These are phyloP conservation scores for Butyriboletus appendiculatus DNA, from an alignment of 1,284 basidiomycete genomes.

Conservation along the genomic window DNA sequence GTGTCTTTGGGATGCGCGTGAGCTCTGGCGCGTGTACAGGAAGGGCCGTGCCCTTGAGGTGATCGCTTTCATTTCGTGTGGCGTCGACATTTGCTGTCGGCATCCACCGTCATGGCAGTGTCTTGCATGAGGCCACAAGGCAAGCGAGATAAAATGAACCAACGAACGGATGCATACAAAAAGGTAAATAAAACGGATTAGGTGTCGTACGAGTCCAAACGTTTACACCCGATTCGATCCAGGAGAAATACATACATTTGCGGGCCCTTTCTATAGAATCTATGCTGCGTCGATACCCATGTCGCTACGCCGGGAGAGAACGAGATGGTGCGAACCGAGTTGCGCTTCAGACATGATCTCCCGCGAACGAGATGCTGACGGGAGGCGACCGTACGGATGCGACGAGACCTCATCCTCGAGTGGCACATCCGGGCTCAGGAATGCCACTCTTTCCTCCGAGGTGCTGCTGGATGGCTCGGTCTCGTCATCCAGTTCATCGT, in stretches of 20 bases:
- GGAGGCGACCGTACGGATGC: slow-evolving; percentile 22
- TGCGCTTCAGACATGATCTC: slow-evolving; percentile 32
- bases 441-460: slow-evolving; percentile 49
- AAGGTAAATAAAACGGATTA: not conserved
- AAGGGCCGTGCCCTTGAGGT: slow-evolving; percentile 19
- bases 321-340: slow-evolving; percentile 17
- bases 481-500: slow-evolving; percentile 70
- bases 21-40: slow-evolving; percentile 14
- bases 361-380: slow-evolving; percentile 21
- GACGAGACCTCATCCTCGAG: slow-evolving; percentile 23
- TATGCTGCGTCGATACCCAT: slow-evolving; percentile 15
- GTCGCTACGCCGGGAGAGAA: slow-evolving; percentile 20
- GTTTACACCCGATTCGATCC: slow-evolving; percentile 21
- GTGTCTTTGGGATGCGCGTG: no score
- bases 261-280: no score
- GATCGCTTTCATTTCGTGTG: slow-evolving; percentile 27
- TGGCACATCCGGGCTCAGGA: slow-evolving; percentile 29
- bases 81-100: slow-evolving; percentile 27
- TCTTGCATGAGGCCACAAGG: not conserved
- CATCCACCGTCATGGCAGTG: slow-evolving; percentile 16
- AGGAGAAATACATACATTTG: slow-evolving; percentile 29
- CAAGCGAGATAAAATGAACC: not conserved
- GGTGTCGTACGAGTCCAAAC: slow-evolving; percentile 1
- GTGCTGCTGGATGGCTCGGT: slow-evolving; percentile 39
- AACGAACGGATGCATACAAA: slow-evolving; percentile 9